phyloP scores from a whole-genome alignment of 768 basidiomycete genomes.

The Lepiota brunneoincarnata region DNA sequence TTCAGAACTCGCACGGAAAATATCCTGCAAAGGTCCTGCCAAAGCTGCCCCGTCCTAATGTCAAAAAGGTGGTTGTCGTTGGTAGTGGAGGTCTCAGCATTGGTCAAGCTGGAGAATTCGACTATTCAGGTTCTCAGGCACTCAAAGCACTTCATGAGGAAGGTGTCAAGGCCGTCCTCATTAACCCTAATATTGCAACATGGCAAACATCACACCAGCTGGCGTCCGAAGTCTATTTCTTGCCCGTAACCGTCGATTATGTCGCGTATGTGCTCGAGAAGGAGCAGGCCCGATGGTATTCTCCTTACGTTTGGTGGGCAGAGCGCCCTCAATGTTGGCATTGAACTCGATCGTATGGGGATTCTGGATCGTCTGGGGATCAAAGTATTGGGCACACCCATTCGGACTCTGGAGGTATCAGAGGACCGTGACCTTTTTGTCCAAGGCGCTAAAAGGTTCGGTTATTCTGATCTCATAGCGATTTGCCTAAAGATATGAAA shows the following conservation, averaged over 20 bases:
- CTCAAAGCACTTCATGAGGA: conserved; percentile 97
- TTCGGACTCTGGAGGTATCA: conserved; percentile 92
- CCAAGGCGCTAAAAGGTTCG: conserved; percentile 90
- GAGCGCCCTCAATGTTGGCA: conserved; percentile 96
- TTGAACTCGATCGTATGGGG: conserved; percentile 96
- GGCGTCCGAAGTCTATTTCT: conserved; percentile 95
- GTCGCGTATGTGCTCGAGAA: conserved; percentile 99
- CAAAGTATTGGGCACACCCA: conserved; percentile 92
- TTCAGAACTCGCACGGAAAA: conserved; percentile 88
- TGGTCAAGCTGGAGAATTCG: conserved; percentile 99
- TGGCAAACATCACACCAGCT: conserved; percentile 99
- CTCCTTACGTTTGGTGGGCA: conserved; percentile 98
- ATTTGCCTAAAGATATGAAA: conserved; percentile 8
- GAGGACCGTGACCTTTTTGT: conserved; percentile 97
- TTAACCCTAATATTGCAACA: conserved; percentile 99
- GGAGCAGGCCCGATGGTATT: conserved; percentile 95
- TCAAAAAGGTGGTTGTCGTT: conserved; percentile 93
- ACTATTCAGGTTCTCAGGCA: conserved; percentile 98
- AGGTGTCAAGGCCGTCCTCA: conserved; percentile 89
- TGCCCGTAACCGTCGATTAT: conserved; percentile 95
- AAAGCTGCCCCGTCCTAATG: conserved; percentile 85
- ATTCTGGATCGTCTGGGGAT: conserved; percentile 90
- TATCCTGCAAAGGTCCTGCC: conserved; percentile 95
- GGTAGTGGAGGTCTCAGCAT: conserved; percentile 96
- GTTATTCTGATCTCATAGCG: conserved; percentile 8